A percentile compares a stretch with the other conserved stretches of the same genome.
Conservation (phyloP, 192 early-diverging fungal genomes). For the Linderina pennispora region DNA sequence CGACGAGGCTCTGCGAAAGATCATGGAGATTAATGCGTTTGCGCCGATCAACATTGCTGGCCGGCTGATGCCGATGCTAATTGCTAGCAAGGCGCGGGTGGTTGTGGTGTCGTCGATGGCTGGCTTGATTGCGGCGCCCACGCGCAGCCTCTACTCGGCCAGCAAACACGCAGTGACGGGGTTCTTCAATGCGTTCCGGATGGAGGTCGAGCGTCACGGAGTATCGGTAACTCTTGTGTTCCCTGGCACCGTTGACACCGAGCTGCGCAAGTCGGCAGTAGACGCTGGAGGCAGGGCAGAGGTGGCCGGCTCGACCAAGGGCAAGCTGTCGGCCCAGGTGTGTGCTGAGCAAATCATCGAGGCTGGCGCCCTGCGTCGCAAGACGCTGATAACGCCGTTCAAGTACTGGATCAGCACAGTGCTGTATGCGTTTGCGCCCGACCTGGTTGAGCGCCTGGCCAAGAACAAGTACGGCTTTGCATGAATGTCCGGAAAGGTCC, state of each 20-base stretch:
- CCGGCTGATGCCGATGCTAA: constrained; percentile 52
- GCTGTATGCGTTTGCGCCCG: constrained; percentile 51
- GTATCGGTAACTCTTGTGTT: constrained; percentile 61
- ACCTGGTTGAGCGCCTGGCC: constrained; percentile 59
- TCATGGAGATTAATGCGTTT: constrained; percentile 54
- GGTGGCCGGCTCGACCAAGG: constrained; percentile 42
- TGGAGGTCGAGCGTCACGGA: constrained; percentile 59
- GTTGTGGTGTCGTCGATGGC: constrained; percentile 74
- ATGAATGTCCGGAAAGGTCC: constrained; percentile 1
- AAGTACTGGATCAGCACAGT: constrained; percentile 49
- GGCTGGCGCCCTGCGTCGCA: constrained; percentile 41
- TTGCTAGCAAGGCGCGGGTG: constrained; percentile 37
- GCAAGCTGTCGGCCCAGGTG: constrained; percentile 50
- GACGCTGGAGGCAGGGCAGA: constrained; percentile 22
- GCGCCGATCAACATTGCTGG: constrained; percentile 51
- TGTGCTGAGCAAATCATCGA: constrained; percentile 64
- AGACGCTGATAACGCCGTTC: constrained; percentile 59
- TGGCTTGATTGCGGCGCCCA: constrained; percentile 65
- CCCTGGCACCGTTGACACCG: constrained; percentile 74
- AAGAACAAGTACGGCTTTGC: constrained; percentile 60
- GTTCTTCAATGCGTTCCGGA: constrained; percentile 74
- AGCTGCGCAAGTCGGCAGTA: constrained; percentile 59
- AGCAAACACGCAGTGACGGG: constrained; percentile 79
- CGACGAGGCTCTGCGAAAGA: constrained; percentile 30
- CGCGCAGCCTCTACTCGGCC: constrained; percentile 70